Percentiles rank a stretch among this genome's conserved stretches.
phyloP scores from a whole-genome alignment of 1,139 yeast genomes.

The Spathaspora jeffriesii region DNA sequence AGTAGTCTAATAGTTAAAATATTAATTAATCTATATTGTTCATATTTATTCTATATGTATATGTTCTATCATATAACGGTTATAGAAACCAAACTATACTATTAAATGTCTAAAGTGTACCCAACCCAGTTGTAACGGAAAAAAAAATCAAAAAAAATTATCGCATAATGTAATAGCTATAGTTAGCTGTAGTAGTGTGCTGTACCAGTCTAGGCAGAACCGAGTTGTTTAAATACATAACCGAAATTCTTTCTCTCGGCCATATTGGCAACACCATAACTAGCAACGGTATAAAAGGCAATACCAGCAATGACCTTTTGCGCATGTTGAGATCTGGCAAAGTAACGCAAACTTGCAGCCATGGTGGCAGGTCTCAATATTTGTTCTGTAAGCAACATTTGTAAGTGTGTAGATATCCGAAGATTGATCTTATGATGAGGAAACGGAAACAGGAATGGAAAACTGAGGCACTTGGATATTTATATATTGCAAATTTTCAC shows the following conservation, averaged over 20 bases:
- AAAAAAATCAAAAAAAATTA: neutral
- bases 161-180: neutral
- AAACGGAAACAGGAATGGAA: neutral
- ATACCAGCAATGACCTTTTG: constrained; percentile 12
- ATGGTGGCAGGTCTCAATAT: constrained; percentile 4
- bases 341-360: constrained; percentile 5
- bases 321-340: constrained; percentile 5
- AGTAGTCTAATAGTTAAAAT: constrained; percentile 2
- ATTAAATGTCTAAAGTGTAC: constrained; percentile 1
- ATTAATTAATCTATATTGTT: no score
- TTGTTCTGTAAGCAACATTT: constrained; percentile 6
- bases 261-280: constrained; percentile 11
- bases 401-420: neutral
- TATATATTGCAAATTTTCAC: neutral
- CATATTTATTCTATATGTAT: neutral
- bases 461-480: neutral
- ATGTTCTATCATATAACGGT: constrained; percentile 2
- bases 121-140: constrained; percentile 4
- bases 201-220: constrained; percentile 4
- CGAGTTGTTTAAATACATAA: constrained; percentile 13
- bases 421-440: neutral
- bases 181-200: neutral
- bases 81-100: neutral
- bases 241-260: constrained; percentile 12
- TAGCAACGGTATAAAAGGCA: constrained; percentile 12